These are phyloP conservation scores for Ophiostoma populinum DNA, from an alignment of 2,329 filamentous ascomycete species.

Conservation along the genomic window DNA sequence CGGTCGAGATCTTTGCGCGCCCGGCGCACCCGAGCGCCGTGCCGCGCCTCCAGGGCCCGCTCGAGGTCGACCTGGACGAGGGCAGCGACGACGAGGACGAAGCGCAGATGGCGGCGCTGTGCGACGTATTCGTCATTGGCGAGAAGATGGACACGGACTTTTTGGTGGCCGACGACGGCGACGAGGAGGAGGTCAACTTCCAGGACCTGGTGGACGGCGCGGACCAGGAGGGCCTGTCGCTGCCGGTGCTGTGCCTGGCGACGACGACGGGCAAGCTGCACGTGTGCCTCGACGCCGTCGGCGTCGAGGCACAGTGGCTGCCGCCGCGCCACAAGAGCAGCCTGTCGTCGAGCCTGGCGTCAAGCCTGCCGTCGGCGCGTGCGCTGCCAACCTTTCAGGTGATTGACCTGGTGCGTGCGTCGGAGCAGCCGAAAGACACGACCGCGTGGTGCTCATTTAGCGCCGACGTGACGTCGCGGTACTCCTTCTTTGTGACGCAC, in stretches of 20 bases:
- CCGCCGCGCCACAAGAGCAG: conserved; percentile 28
- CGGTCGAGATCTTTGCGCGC: conserved; percentile 37
- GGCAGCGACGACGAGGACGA: conserved; percentile 36
- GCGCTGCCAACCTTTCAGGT: conserved; percentile 44
- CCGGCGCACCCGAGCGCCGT: conserved; percentile 39
- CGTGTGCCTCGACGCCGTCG: conserved; percentile 43
- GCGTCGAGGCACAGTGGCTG: conserved; percentile 49
- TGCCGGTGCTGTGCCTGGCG: conserved; percentile 41
- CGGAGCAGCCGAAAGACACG: conserved; percentile 36
- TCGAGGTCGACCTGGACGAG: conserved; percentile 36
- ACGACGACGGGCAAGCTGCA: conserved; percentile 43
- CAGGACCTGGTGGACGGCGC: conserved; percentile 26
- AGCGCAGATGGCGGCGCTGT: conserved; percentile 38
- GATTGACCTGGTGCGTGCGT: conserved; percentile 37
- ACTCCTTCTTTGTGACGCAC: conserved; percentile 46
- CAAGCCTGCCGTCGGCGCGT: conserved; percentile 22
- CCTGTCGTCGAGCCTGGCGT: too few relatives aligned
- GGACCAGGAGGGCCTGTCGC: conserved; percentile 41
- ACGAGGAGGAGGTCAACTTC: conserved; percentile 29
- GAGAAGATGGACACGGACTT: conserved; percentile 42
- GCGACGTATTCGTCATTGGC: conserved; percentile 45
- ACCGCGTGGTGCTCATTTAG: conserved; percentile 48
- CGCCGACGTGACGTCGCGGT: conserved; percentile 41
- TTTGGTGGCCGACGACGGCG: conserved; percentile 46
- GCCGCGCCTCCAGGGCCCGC: conserved; percentile 45